Evolutionary conservation across 192 early-diverging fungal genomes (phyloP).

Genomic region (Oehlia diaphana): DNA sequence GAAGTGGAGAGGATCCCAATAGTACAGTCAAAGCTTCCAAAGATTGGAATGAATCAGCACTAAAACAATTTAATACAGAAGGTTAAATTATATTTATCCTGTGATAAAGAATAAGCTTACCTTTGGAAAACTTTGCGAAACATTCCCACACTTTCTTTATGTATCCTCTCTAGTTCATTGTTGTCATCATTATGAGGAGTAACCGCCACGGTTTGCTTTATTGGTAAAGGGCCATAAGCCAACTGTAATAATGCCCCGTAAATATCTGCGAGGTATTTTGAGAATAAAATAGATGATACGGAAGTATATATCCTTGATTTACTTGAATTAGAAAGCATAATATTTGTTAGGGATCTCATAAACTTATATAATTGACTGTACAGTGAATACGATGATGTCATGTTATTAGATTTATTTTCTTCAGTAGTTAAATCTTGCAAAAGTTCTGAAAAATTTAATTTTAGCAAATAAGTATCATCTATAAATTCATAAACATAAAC

Average conservation of each 20-base stretch:
- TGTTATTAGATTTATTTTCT: neutral
- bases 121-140: constrained; percentile 45
- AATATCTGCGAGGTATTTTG: constrained; percentile 63
- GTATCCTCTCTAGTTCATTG: neutral
- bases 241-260: constrained; percentile 67
- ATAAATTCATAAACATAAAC: neutral
- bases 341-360: constrained; percentile 32
- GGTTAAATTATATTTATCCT: neutral
- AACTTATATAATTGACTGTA: constrained; percentile 31
- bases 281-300: constrained; percentile 54
- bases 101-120: constrained; percentile 13
- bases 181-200: neutral
- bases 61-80: constrained; percentile 41
- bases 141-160: constrained; percentile 25
- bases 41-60: constrained; percentile 52
- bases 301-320: constrained; percentile 49
- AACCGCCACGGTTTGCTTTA: neutral
- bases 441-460: neutral
- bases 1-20: constrained; percentile 52
- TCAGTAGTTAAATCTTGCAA: constrained; percentile 5
- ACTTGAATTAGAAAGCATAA: constrained; percentile 30
- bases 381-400: constrained; percentile 5
- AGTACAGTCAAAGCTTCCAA: constrained; percentile 69
- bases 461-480: too few species aligned
- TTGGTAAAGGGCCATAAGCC: constrained; percentile 63